Conservation (phyloP, 2,329 filamentous ascomycete genomes). For the Cryphonectria japonica region DNA sequence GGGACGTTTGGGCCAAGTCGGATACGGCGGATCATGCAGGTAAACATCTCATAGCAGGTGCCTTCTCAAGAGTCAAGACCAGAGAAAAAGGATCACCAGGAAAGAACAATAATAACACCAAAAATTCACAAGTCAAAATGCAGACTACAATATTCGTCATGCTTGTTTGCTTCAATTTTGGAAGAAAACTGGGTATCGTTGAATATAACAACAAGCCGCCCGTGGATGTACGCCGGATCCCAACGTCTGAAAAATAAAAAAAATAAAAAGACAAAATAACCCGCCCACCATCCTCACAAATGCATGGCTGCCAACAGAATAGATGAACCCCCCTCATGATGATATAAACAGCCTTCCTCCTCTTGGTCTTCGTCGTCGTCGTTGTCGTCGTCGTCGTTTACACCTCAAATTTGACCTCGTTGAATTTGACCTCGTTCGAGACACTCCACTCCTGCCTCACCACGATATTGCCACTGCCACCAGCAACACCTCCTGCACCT, state of each 20-base stretch:
- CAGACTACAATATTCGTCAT: background rate
- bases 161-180: constrained; percentile 2
- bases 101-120: background rate
- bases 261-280: background rate
- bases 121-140: background rate
- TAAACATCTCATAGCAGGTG: background rate
- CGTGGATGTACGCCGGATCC: background rate
- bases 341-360: background rate
- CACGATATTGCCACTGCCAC: constrained; percentile 7
- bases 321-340: background rate
- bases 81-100: background rate
- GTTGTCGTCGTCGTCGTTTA: background rate
- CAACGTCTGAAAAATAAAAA: background rate
- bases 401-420: constrained; percentile 15
- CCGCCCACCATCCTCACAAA: background rate
- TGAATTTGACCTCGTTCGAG: constrained; percentile 18
- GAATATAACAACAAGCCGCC: constrained; percentile 1
- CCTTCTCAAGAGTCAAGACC: background rate
- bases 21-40: background rate
- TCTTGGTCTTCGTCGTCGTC: no score
- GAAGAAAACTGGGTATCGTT: constrained; percentile 5
- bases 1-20: background rate
- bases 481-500: no score
- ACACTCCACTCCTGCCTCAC: constrained; percentile 25
- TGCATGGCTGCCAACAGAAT: background rate